Conservation (phyloP, 305 asterid genomes). For the Fraxinus floribunda region DNA sequence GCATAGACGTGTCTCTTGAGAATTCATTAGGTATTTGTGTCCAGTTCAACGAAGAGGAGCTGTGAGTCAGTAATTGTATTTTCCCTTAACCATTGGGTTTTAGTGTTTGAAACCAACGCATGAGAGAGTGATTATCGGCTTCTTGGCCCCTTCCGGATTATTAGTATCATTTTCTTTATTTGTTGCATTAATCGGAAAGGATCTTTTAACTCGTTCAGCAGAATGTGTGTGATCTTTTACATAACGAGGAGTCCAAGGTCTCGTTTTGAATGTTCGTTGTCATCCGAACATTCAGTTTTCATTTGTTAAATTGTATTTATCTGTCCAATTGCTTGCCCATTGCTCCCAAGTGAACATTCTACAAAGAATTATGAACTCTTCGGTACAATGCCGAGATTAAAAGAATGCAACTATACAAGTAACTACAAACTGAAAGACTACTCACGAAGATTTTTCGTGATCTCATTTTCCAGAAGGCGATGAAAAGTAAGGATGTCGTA, state of each 20-base stretch:
- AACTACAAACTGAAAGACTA: not conserved
- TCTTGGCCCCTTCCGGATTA: not conserved
- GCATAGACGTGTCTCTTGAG: slow-evolving; percentile 16
- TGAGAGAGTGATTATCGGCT: not conserved
- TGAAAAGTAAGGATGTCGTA: slow-evolving; percentile 78
- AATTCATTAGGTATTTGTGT: not conserved
- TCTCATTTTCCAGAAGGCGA: slow-evolving; percentile 25
- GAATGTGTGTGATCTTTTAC: slow-evolving; percentile 43
- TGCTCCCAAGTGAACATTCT: not conserved
- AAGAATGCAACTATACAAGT: not conserved
- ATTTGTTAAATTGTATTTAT: not conserved
- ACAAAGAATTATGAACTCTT: not conserved
- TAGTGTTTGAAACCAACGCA: not conserved
- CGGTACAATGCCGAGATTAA: not conserved
- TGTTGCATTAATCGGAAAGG: not conserved
- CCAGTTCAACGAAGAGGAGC: not conserved
- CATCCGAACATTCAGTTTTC: slow-evolving; percentile 13
- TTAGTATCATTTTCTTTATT: not conserved
- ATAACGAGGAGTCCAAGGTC: slow-evolving; percentile 9
- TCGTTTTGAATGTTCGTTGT: slow-evolving; percentile 8
- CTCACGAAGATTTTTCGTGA: not conserved
- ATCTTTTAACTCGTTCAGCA: slow-evolving; percentile 18
- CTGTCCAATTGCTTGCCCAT: slow-evolving; percentile 6
- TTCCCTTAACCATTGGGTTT: not conserved
- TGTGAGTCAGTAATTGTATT: slow-evolving; percentile 8